phyloP scores from a whole-genome alignment of 148 eudicot genomes.

The Chenopodium suecicum region DNA sequence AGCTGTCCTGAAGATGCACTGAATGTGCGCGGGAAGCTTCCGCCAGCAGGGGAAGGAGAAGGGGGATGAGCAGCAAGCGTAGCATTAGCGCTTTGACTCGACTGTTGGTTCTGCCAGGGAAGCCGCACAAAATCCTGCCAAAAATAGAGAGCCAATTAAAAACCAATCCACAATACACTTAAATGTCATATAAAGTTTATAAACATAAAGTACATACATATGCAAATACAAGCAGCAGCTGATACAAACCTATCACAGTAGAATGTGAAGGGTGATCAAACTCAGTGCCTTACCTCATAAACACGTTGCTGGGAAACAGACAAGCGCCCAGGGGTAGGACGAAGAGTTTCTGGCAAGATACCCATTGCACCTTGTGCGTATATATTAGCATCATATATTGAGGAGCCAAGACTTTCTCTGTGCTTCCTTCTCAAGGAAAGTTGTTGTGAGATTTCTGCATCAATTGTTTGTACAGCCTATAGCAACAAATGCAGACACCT shows the following conservation, averaged over 20 bases:
- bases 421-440: conserved; percentile 79
- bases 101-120: conserved; percentile 81
- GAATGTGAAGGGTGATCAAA: neutral
- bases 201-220: neutral
- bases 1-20: conserved; percentile 60
- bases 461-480: conserved; percentile 88
- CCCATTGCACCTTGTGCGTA: conserved; percentile 74
- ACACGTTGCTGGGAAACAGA: conserved; percentile 92
- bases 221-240: neutral
- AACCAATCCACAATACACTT: neutral
- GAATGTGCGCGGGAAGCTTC: conserved; percentile 46
- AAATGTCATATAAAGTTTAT: neutral
- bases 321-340: conserved; percentile 90
- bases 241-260: neutral
- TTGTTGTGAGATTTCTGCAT: conserved; percentile 79
- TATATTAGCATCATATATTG: conserved; percentile 67
- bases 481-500: conserved; percentile 19
- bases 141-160: conserved; percentile 3
- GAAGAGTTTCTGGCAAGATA: conserved; percentile 78
- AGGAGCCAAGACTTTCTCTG: conserved; percentile 61
- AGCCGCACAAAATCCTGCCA: conserved; percentile 86
- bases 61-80: conserved; percentile 46
- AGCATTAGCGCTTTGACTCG: conserved; percentile 55
- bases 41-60: conserved; percentile 52
- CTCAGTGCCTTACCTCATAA: conserved; percentile 61